phyloP scores from a whole-genome alignment of 306 rosid genomes.

The Lathyrus sativus region DNA sequence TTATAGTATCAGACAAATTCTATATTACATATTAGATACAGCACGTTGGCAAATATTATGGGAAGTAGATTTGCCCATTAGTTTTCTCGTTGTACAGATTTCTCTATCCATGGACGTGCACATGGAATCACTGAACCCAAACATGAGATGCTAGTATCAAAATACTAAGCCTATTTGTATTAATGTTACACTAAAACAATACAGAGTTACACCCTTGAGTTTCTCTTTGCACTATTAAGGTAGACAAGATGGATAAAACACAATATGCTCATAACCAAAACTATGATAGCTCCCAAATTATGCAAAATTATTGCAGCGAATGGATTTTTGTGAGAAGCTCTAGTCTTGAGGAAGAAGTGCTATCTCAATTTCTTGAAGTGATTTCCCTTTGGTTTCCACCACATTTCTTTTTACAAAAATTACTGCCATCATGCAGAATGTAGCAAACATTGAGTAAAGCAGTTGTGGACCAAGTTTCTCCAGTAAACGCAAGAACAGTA shows the following conservation, averaged over 20 bases:
- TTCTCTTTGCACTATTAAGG: conserved; percentile 27
- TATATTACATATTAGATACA: conserved; percentile 4
- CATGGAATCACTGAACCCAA: conserved; percentile 22
- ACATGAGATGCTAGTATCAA: conserved; percentile 9
- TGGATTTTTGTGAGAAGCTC: conserved; percentile 21
- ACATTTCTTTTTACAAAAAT: conserved; percentile 82
- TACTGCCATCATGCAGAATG: conserved; percentile 77
- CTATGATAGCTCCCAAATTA: conserved; percentile 23
- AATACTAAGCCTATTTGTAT: conserved; percentile 17
- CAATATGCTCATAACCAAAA: conserved; percentile 26
- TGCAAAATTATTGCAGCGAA: conserved; percentile 22
- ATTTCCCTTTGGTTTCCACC: conserved; percentile 93
- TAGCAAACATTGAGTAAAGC: conserved; percentile 76
- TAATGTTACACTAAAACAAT: conserved; percentile 11
- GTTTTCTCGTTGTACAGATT: conserved; percentile 6
- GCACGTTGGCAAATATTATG: not conserved
- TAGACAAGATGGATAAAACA: conserved; percentile 7
- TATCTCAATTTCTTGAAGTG: conserved; percentile 97
- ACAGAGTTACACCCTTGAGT: conserved; percentile 39
- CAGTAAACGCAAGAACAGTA: conserved; percentile 80
- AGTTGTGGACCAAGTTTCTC: conserved; percentile 78
- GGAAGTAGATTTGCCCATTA: not conserved
- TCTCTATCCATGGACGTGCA: conserved; percentile 8
- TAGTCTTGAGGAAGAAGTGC: conserved; percentile 91
- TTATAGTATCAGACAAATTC: not conserved